Conservation (phyloP, 768 basidiomycete species). For the Peribolospora baueri region DNA sequence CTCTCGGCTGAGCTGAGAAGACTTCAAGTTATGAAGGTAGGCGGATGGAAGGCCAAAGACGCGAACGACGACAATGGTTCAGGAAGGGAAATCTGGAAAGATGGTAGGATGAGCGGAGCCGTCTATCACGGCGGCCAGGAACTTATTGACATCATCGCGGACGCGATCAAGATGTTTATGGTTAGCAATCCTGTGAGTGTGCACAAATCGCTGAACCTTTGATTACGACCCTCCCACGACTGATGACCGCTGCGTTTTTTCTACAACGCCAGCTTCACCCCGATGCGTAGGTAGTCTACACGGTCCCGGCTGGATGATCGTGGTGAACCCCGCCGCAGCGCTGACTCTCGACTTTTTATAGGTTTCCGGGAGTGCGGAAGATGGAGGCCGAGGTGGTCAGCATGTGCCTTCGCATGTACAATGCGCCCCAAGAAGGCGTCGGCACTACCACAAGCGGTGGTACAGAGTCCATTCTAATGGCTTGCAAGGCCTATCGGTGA, state of each 20-base stretch:
- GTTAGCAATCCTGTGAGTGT: constrained; percentile 29
- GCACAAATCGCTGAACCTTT: background rate
- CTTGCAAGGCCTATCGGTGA: constrained; percentile 50
- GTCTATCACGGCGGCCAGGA: constrained; percentile 10
- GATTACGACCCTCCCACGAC: background rate
- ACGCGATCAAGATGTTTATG: constrained; percentile 57
- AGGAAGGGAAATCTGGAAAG: constrained; percentile 3
- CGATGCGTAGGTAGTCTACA: constrained; percentile 20
- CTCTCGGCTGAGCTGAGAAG: constrained; percentile 1
- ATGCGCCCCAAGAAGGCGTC: constrained; percentile 48
- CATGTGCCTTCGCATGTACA: constrained; percentile 28
- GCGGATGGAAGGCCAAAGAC: no score
- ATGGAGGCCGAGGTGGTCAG: constrained; percentile 63
- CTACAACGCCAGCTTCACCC: constrained; percentile 55
- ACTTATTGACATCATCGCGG: constrained; percentile 32
- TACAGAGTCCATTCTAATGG: constrained; percentile 89
- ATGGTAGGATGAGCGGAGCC: constrained; percentile 7
- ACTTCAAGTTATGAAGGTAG: no score
- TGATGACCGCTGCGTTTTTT: background rate
- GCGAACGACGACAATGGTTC: background rate
- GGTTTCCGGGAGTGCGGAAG: constrained; percentile 40
- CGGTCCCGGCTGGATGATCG: constrained; percentile 38
- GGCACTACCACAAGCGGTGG: constrained; percentile 88
- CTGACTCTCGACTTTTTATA: background rate
- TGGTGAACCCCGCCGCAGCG: background rate